These are phyloP conservation scores for Backusella tarrabulga DNA, from an alignment of 192 early-diverging fungal genomes.

Conservation along the genomic window DNA sequence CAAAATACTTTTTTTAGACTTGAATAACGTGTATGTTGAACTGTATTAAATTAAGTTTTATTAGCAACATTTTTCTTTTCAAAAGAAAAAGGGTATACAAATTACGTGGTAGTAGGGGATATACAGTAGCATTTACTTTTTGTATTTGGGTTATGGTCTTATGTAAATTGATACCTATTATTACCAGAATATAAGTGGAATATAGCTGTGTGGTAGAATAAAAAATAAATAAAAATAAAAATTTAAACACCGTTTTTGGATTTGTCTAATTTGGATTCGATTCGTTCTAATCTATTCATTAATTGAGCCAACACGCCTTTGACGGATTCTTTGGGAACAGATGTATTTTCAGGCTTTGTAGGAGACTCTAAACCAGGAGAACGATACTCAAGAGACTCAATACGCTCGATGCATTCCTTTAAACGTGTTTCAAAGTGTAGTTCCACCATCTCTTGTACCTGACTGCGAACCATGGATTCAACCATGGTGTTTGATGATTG, in stretches of 20 bases:
- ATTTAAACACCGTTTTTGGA: neutral
- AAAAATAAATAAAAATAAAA: neutral
- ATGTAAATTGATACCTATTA: neutral
- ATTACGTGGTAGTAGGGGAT: neutral
- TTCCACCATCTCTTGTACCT: constrained; percentile 58
- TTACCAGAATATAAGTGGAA: neutral
- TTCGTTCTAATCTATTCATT: constrained; percentile 17
- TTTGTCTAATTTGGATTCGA: constrained; percentile 24
- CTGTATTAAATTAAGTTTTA: constrained; percentile 2
- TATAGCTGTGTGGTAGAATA: neutral
- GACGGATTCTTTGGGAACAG: neutral
- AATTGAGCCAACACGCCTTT: constrained; percentile 1
- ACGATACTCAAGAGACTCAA: constrained; percentile 10
- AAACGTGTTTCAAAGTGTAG: constrained; percentile 42
- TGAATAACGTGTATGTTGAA: neutral
- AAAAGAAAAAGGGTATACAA: constrained; percentile 8
- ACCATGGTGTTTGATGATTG: constrained; percentile 70
- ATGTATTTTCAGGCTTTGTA: neutral
- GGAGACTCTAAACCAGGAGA: neutral
- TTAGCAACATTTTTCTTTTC: constrained; percentile 3
- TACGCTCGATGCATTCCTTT: constrained; percentile 23
- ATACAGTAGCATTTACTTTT: neutral
- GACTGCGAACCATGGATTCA: constrained; percentile 69
- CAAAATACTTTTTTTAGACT: neutral
- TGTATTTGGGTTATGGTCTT: constrained; percentile 1